Evolutionary conservation across 2,329 filamentous ascomycete genomes (phyloP).

Genomic region (Alternaria rosae): DNA sequence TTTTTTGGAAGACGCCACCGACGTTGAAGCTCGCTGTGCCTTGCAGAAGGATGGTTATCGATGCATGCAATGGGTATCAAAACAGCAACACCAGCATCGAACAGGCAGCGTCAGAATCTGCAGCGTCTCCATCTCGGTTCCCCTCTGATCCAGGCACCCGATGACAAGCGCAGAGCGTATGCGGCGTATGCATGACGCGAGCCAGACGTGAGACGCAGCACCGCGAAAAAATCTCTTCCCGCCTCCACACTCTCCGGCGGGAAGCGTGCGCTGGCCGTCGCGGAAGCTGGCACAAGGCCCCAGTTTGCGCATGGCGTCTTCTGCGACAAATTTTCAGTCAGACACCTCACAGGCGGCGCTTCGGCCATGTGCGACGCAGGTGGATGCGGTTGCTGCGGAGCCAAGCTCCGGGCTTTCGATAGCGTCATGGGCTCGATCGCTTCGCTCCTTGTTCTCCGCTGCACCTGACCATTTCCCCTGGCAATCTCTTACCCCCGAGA

Average conservation of each 20-base stretch:
- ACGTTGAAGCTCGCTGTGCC: background rate
- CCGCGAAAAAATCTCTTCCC: constrained; percentile 27
- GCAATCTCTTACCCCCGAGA: constrained; percentile 36
- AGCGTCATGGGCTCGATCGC: constrained; percentile 17
- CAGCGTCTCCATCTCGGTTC: constrained; percentile 8
- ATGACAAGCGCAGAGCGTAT: constrained; percentile 1
- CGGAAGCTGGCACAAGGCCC: constrained; percentile 8
- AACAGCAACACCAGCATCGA: constrained; percentile 1
- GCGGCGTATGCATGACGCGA: constrained; percentile 20
- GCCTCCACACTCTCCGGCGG: constrained; percentile 30
- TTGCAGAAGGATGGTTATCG: background rate
- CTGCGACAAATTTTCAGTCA: constrained; percentile 31
- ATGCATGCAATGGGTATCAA: background rate
- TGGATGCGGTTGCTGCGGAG: constrained; percentile 4
- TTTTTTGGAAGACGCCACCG: background rate
- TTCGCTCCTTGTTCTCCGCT: constrained; percentile 4
- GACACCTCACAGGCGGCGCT: background rate
- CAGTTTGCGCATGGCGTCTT: constrained; percentile 28
- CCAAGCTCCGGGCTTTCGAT: constrained; percentile 13
- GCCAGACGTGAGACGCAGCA: background rate
- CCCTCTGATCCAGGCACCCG: constrained; percentile 14
- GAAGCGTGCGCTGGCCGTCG: constrained; percentile 11
- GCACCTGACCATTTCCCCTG: constrained; percentile 25
- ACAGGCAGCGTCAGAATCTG: constrained; percentile 4
- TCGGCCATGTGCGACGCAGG: constrained; percentile 4